Evolutionary conservation across 2,329 filamentous ascomycete genomes (phyloP).

Genomic region (Clonostachys chloroleuca): DNA sequence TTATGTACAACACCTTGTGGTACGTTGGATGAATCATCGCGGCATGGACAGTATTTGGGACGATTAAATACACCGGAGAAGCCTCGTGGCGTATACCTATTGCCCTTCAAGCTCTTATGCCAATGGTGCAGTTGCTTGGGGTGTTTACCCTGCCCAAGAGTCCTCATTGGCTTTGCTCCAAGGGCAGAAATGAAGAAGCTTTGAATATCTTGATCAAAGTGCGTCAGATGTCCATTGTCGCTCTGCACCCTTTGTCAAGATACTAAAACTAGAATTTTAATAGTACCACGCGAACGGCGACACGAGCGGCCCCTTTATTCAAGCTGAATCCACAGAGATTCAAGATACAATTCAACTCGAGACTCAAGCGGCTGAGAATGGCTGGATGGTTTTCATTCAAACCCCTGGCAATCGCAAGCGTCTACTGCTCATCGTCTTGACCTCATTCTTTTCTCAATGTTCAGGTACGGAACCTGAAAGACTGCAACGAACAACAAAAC

Average conservation of each 20-base stretch:
- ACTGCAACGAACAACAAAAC: no score
- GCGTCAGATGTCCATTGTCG: not conserved
- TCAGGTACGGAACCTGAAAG: conserved; percentile 4
- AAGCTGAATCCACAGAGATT: conserved; percentile 9
- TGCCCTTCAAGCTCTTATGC: not conserved
- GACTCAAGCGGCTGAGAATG: not conserved
- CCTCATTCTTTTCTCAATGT: conserved; percentile 16
- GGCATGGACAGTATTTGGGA: conserved; percentile 9
- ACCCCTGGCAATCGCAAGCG: conserved; percentile 11
- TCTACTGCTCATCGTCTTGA: conserved; percentile 4
- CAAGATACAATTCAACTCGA: conserved; percentile 5
- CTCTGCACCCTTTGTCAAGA: not conserved
- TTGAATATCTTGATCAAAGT: conserved; percentile 1
- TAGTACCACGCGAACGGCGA: conserved; percentile 10
- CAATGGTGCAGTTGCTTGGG: not conserved
- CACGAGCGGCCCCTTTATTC: conserved; percentile 5
- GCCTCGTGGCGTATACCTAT: not conserved
- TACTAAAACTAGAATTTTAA: no score
- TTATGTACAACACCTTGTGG: conserved; percentile 5
- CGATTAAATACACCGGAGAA: not conserved
- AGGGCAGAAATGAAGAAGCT: conserved; percentile 3
- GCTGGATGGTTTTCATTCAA: conserved; percentile 2
- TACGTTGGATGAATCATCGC: conserved; percentile 8
- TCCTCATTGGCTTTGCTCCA: conserved; percentile 35
- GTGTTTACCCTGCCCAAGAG: conserved; percentile 28